Conservation (phyloP, 139 green algal genomes). For the Chlorella sorokiniana region DNA sequence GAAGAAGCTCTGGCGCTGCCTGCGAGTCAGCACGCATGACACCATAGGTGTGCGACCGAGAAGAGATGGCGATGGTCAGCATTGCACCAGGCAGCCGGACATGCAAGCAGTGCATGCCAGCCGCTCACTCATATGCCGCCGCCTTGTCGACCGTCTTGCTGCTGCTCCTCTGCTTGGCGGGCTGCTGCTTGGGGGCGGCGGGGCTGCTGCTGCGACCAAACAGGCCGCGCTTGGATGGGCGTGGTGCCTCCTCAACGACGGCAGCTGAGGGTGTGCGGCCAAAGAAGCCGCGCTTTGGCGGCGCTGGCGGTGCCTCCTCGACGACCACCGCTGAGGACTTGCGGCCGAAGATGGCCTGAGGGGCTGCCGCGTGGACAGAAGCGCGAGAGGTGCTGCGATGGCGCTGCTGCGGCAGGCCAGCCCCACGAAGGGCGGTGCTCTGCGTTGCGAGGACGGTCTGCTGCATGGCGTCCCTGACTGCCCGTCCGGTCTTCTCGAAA, state of each 20-base stretch:
- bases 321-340: background rate
- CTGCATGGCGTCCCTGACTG: background rate
- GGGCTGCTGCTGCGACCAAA: conserved; percentile 1
- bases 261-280: too few species aligned
- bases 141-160: conserved; percentile 36
- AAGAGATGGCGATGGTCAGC: background rate
- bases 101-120: background rate
- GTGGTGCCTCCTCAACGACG: too few species aligned
- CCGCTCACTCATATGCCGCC: conserved; percentile 36
- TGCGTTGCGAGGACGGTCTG: background rate
- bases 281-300: background rate
- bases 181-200: background rate
- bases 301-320: conserved; percentile 7
- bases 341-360: background rate
- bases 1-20: conserved; percentile 13
- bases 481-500: background rate
- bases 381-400: background rate
- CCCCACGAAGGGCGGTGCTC: background rate
- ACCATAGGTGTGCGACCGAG: background rate
- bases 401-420: background rate
- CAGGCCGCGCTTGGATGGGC: too few species aligned
- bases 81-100: too few species aligned
- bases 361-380: background rate
- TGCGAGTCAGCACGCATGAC: background rate
- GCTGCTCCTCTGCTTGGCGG: background rate